These are phyloP conservation scores for Phellopilus nigrolimitatus DNA, from an alignment of 1,284 basidiomycete species.

Conservation along the genomic window DNA sequence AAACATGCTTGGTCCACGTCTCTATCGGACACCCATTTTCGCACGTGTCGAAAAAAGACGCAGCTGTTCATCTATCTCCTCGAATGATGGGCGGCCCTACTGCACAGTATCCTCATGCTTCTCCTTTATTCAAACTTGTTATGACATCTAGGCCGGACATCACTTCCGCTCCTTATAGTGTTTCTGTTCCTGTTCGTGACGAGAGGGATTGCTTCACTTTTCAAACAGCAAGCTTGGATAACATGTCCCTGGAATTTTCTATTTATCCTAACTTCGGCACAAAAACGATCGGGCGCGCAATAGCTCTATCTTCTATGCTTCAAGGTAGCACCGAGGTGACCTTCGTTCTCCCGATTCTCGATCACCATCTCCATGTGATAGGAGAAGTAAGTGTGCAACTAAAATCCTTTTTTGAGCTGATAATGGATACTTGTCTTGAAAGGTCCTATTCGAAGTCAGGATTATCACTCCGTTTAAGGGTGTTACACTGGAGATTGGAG, in stretches of 20 bases:
- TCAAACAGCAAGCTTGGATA: conserved; percentile 73
- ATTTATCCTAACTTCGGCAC: conserved; percentile 99
- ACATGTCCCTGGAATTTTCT: conserved; percentile 87
- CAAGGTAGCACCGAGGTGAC: conserved; percentile 48
- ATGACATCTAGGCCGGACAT: conserved; percentile 82
- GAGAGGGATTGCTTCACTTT: conserved; percentile 85
- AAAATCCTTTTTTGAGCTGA: conserved; percentile 20
- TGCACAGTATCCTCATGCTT: conserved; percentile 61
- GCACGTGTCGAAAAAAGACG: conserved; percentile 27
- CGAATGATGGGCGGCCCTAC: conserved; percentile 60
- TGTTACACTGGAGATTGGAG: conserved; percentile 93
- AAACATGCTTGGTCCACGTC: conserved; percentile 83
- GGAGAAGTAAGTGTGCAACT: conserved; percentile 67
- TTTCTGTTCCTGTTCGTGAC: conserved; percentile 81
- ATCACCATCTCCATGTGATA: conserved; percentile 89
- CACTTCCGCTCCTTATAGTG: conserved; percentile 81
- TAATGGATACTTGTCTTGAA: conserved; percentile 12
- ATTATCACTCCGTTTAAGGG: conserved; percentile 90
- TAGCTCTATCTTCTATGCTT: conserved; percentile 80
- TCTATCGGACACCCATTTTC: conserved; percentile 69
- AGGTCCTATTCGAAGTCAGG: conserved; percentile 88
- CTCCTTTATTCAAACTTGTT: conserved; percentile 89
- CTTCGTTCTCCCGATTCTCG: conserved; percentile 82
- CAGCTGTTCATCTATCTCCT: conserved; percentile 60
- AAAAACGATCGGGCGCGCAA: conserved; percentile 92